Evolutionary conservation across 2,329 filamentous ascomycete genomes (phyloP), one percentile per base, ranked within the genome.

Genomic region (Fusarium robinianum): DNA sequence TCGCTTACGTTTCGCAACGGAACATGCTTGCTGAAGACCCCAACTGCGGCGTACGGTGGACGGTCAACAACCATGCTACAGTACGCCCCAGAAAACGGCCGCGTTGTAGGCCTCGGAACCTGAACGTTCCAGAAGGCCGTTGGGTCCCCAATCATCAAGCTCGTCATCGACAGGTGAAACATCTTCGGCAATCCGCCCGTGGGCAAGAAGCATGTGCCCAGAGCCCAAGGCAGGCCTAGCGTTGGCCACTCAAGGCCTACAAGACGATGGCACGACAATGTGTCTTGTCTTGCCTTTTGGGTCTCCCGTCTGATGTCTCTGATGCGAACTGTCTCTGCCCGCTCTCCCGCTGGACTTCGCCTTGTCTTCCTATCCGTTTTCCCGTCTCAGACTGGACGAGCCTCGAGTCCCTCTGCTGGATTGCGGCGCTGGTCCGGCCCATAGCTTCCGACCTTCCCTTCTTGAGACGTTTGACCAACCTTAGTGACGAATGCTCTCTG

Each of bases 111-210:
- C 48, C 26, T 55, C 53, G 47, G 43, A 51, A 41, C 36, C 36
- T 55, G 31, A 27, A 51, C 30, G 44, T 62, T 62, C 59, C 59
- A 62, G 59, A 62, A 61, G 49, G 47, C 48, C 54, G 44, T 29
- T 39, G 39, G 50, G 23, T 31, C 39, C 30, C 42, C 37, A 43
- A 44, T 43, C 32, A 32, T 40, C 46, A 53, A 57, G 50, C 51
- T 36, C 30, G 31, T 45, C 32, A 45, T 53, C 35, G 18, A 31
- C 25, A 44, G 22, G 41, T 61, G 56, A 61, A 61, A 61, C 58
- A 51, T 49, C 51, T 58, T 55, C 27, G 27, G 19, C 33, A 41
- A 35, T 46, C 31, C 41, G 41, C n/a, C n/a, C n/a, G n/a, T n/a
- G 45, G 41, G 36, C 27, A 40, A 46, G 36, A 37, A 49, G 41